Conservation (phyloP, 306 rosid genomes). For the Hippophae tibetana region DNA sequence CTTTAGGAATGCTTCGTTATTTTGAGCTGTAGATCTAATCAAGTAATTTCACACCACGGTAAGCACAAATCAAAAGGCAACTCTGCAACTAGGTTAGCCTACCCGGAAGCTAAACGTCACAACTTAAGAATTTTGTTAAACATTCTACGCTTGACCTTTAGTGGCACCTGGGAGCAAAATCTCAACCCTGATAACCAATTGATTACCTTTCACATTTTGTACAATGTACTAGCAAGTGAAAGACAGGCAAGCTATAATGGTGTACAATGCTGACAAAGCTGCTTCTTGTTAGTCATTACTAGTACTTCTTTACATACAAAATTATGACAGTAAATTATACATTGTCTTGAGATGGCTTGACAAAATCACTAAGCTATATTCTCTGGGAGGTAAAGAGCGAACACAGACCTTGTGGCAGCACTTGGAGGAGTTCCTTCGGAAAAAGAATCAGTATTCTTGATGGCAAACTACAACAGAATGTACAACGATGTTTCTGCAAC, state of each 20-base stretch:
- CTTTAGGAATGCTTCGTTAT: too few relatives aligned
- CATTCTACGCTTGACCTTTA: background rate
- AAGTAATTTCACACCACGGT: too few relatives aligned
- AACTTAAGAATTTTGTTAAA: too few relatives aligned
- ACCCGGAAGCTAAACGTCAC: too few relatives aligned
- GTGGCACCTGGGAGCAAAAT: background rate
- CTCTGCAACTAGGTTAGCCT: too few relatives aligned
- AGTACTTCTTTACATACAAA: constrained; percentile 43
- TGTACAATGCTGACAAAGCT: constrained; percentile 28
- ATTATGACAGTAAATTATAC: constrained; percentile 32
- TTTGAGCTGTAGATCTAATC: too few relatives aligned
- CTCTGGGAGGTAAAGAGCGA: constrained; percentile 27
- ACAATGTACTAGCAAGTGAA: constrained; percentile 9
- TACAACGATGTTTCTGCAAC: constrained; percentile 56
- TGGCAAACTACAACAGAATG: constrained; percentile 36
- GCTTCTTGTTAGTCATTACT: constrained; percentile 40
- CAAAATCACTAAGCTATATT: constrained; percentile 32
- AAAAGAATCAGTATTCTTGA: constrained; percentile 44
- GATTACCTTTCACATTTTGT: constrained; percentile 4
- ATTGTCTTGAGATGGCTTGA: constrained; percentile 21
- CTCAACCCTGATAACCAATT: constrained; percentile 8
- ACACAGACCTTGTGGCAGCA: constrained; percentile 15
- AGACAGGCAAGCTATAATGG: constrained; percentile 10
- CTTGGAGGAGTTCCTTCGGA: constrained; percentile 31
- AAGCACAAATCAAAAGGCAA: too few relatives aligned